Conservation (phyloP, 192 early-diverging fungal species). For the Haplosporangium gracile region DNA sequence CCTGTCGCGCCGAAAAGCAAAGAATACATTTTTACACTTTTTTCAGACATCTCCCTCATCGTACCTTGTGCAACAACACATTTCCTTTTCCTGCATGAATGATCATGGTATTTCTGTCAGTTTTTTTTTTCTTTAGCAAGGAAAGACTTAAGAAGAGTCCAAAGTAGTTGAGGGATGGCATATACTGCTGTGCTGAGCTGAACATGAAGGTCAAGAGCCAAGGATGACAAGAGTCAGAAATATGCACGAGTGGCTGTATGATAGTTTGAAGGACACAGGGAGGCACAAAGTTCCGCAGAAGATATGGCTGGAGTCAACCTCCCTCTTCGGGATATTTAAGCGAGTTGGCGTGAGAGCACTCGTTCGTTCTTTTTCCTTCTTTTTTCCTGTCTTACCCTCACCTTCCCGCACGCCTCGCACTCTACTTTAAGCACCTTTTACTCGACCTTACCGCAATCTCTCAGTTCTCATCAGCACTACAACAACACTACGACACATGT, state of each 20-base stretch:
- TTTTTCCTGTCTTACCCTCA: not conserved
- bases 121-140: too few species aligned
- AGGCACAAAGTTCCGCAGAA: constrained; percentile 2
- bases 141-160: too few species aligned
- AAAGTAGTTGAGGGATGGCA: too few species aligned
- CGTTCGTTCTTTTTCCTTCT: not conserved
- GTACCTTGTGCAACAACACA: not conserved
- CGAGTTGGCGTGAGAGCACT: not conserved
- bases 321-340: not conserved
- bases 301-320: not conserved
- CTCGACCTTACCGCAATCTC: not conserved
- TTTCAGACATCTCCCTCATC: not conserved
- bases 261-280: not conserved
- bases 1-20: constrained; percentile 2
- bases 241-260: too few species aligned
- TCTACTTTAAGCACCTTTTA: not conserved
- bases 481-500: constrained; percentile 21
- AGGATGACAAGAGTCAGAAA: not conserved
- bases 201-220: not conserved
- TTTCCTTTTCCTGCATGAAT: not conserved
- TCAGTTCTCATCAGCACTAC: not conserved
- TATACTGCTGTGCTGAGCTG: too few species aligned
- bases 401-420: not conserved
- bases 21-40: not conserved
- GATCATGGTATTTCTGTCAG: too few species aligned